Evolutionary conservation across 208 protist species (phyloP).

Genomic region (Leishmania major): DNA sequence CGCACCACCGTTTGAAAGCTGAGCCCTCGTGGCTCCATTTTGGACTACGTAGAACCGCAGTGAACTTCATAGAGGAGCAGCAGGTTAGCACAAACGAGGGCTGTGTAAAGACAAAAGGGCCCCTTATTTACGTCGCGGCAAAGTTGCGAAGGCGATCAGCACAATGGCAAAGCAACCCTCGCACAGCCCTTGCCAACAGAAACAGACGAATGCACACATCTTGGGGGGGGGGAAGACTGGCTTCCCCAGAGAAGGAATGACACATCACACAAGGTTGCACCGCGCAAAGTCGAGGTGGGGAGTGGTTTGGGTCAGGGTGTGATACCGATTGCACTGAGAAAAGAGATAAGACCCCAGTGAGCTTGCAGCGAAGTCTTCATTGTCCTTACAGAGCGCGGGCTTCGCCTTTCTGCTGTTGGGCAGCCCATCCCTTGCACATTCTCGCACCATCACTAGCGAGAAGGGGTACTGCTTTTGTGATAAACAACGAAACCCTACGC

Average conservation of each 20-base stretch:
- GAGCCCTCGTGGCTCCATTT: no score
- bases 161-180: not conserved
- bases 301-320: not conserved
- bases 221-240: not conserved
- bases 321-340: not conserved
- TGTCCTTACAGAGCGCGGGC: not conserved
- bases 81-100: not conserved
- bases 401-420: not conserved
- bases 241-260: not conserved
- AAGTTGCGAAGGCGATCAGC: not conserved
- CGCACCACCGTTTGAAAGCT: not conserved
- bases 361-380: not conserved
- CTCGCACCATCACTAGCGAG: not conserved
- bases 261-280: not conserved
- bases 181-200: not conserved
- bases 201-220: not conserved
- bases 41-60: not conserved
- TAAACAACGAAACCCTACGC: not conserved
- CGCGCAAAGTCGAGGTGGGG: not conserved
- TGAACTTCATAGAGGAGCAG: not conserved
- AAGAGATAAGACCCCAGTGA: not conserved
- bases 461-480: not conserved
- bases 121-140: not conserved
- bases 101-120: not conserved
- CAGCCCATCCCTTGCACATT: not conserved